phyloP scores from a whole-genome alignment of 495 filamentous ascomycete species.

The Delitschia confertaspora region DNA sequence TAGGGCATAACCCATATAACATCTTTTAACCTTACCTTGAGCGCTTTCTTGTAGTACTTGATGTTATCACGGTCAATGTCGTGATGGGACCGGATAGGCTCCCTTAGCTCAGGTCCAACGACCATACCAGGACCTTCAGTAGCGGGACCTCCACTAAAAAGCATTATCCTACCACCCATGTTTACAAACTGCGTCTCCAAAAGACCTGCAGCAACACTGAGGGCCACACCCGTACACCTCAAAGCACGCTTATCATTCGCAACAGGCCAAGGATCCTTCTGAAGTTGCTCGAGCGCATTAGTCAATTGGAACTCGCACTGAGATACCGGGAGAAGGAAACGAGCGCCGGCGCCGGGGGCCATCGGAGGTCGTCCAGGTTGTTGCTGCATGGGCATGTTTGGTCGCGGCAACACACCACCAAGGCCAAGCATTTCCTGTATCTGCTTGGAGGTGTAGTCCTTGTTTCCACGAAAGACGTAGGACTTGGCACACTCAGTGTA shows the following conservation, averaged over 20 bases:
- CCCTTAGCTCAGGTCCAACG: slow-evolving; percentile 91
- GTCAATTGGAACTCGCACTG: slow-evolving; percentile 98
- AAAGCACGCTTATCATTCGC: slow-evolving; percentile 86
- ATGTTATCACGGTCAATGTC: slow-evolving; percentile 98
- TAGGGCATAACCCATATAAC: neutral
- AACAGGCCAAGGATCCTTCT: slow-evolving; percentile 97
- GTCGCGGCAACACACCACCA: slow-evolving; percentile 57
- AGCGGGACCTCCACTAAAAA: slow-evolving; percentile 89
- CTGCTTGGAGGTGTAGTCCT: slow-evolving; percentile 93
- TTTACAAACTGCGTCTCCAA: slow-evolving; percentile 94
- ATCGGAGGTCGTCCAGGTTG: slow-evolving; percentile 57
- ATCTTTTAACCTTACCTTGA: slow-evolving; percentile 59
- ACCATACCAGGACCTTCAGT: slow-evolving; percentile 97
- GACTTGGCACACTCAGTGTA: slow-evolving; percentile 98
- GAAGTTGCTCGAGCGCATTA: slow-evolving; percentile 89
- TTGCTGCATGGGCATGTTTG: slow-evolving; percentile 67
- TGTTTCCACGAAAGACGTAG: slow-evolving; percentile 98
- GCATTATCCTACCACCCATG: slow-evolving; percentile 89
- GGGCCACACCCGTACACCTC: slow-evolving; percentile 90
- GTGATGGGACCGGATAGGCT: slow-evolving; percentile 96
- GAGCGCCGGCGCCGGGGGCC: slow-evolving; percentile 63
- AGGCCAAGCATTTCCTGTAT: slow-evolving; percentile 98
- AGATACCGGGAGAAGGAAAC: slow-evolving; percentile 90
- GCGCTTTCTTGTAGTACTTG: slow-evolving; percentile 98
- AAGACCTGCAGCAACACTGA: slow-evolving; percentile 88